phyloP scores from a whole-genome alignment of 169 alveolate species.

The Toxoplasma gondii region DNA sequence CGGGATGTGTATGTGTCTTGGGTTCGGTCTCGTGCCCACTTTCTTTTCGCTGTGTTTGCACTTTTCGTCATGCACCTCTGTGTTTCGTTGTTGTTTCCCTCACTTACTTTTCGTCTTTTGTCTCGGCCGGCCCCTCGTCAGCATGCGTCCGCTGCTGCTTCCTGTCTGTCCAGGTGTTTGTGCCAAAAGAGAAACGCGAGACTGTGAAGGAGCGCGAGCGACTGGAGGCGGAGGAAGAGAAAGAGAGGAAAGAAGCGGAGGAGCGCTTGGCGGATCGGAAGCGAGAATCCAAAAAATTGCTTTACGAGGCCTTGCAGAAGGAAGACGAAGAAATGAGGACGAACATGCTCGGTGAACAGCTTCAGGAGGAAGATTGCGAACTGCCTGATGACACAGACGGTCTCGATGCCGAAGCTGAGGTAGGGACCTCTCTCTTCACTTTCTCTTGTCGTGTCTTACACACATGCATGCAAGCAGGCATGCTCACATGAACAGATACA shows the following conservation, averaged over 20 bases:
- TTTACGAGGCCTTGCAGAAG: conserved; percentile 38
- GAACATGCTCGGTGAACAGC: neutral
- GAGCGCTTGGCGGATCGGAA: conserved; percentile 19
- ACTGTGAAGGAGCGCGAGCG: conserved; percentile 57
- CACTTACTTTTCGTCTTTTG: no score
- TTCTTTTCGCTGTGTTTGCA: no score
- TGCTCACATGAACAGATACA: neutral
- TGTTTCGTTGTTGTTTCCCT: no score
- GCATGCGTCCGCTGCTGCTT: no score
- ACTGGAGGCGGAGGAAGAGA: conserved; percentile 48
- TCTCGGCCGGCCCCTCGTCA: no score
- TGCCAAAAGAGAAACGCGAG: conserved; percentile 61
- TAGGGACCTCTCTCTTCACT: neutral
- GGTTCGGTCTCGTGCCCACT: no score
- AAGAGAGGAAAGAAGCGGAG: conserved; percentile 24
- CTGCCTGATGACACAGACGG: conserved; percentile 64
- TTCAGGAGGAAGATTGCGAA: conserved; percentile 32
- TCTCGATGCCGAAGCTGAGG: conserved; percentile 49
- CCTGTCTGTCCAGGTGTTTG: conserved; percentile 46
- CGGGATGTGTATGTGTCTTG: no score
- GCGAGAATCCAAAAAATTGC: conserved; percentile 34
- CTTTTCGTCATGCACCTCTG: no score
- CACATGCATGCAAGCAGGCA: no score
- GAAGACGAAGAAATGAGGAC: conserved; percentile 51
- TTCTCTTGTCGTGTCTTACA: no score